phyloP scores from a whole-genome alignment of 305 asterid genomes.

The Fraxinus albicans region DNA sequence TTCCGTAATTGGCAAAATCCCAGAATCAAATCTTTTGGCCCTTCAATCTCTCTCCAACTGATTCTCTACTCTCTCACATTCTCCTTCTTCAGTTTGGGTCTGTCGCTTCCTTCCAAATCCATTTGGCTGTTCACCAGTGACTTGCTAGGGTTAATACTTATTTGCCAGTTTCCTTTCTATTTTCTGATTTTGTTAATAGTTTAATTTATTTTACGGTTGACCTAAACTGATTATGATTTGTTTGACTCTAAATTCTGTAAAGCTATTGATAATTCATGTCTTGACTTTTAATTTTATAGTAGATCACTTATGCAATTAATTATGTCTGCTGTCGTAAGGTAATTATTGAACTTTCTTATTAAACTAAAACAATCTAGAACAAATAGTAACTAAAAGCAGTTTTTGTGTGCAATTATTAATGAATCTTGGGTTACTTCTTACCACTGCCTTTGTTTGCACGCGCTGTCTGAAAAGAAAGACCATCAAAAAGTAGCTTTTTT shows the following conservation, averaged over 20 bases:
- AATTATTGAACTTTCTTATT: not conserved
- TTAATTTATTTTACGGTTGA: not conserved
- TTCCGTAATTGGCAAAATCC: not conserved
- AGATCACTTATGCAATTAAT: not conserved
- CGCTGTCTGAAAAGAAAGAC: not conserved
- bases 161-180: not conserved
- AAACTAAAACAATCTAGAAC: not conserved
- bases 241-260: not conserved
- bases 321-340: not conserved
- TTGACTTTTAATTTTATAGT: not conserved
- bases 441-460: conserved; percentile 6
- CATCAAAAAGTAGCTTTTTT: not conserved
- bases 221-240: not conserved
- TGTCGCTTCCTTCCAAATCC: not conserved
- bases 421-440: not conserved
- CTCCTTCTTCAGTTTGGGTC: not conserved
- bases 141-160: not conserved
- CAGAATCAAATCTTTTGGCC: not conserved
- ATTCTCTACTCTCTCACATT: not conserved
- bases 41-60: not conserved
- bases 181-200: not conserved
- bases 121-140: not conserved
- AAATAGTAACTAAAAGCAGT: not conserved
- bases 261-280: not conserved
- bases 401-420: not conserved